Base-by-base conservation (phyloP, 495 filamentous ascomycete genomes). In the Neurospora sp. region DNA sequence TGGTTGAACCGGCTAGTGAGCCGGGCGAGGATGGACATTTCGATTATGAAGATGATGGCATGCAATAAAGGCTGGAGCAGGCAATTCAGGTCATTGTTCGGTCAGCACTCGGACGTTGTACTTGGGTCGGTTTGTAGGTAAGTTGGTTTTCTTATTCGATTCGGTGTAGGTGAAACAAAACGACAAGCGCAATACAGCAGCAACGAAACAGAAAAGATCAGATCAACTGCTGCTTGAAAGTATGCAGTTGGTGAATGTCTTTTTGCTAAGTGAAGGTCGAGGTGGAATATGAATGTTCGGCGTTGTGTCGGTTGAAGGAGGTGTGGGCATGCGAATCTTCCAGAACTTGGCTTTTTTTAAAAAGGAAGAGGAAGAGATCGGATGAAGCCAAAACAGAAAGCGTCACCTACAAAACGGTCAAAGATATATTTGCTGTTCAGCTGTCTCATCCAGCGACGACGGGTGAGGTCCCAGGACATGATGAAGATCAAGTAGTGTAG, bases 1-100 rank as follows among this genome's bases (percentile, higher is more conserved):
- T 89, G 86, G 83, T 97, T 97, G 85, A 97, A 99, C 76, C 94
- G 94, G 75, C 92, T 88, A 54, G 89, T 90, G 70, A 97, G 83
- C 75, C 94, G 89, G 77, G 90, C 91, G 72, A 97, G 87, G 77
- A 94, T 88, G 36, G 88, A 90, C 91, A 98, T 92, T 82, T 98
- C 92, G 82, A 97, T 87, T 21, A 97, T 81, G 81, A 98, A 92
- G 71, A 97, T 89, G 72, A 97, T 86, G 42, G 89, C 85, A 83
- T 98, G 94, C 69, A 98, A 85, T 39, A 98, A 84, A 77, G 96
- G 96, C 96, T 99, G 77, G 48, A 45, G 42, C 71, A 71, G 48
- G 71, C 45, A 72, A 31, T 66, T 19, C 48, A 48, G 40, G 79
- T 82, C 71, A 84, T 66, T 66, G 54, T 66, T 66, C 54, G 10